These are phyloP conservation scores for Termitomyces sp. DNA, from an alignment of 768 basidiomycete genomes.

Conservation along the genomic window DNA sequence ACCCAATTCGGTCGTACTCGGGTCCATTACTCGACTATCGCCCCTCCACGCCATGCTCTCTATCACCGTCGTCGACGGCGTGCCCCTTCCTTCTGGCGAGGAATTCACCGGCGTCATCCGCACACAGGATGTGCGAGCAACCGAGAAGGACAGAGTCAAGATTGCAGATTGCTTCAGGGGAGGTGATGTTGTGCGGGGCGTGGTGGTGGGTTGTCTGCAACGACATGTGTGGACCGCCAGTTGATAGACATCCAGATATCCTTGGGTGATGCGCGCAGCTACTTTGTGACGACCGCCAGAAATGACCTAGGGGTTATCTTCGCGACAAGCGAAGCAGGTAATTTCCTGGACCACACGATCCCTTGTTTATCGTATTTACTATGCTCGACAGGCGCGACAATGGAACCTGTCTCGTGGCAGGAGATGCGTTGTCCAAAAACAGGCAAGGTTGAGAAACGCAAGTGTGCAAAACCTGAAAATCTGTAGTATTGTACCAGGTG, in stretches of 20 bases:
- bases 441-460: slow-evolving; percentile 74
- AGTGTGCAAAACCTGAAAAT: slow-evolving; percentile 82
- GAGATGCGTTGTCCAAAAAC: slow-evolving; percentile 88
- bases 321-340: slow-evolving; percentile 84
- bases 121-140: slow-evolving; percentile 82
- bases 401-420: slow-evolving; percentile 87
- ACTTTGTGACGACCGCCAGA: slow-evolving; percentile 87
- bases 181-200: slow-evolving; percentile 84
- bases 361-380: neutral
- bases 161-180: slow-evolving; percentile 90
- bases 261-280: slow-evolving; percentile 86
- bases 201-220: slow-evolving; percentile 58
- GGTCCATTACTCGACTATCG: slow-evolving; percentile 77
- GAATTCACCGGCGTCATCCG: slow-evolving; percentile 90
- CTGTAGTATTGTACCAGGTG: slow-evolving; percentile 40
- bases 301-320: slow-evolving; percentile 92
- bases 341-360: slow-evolving; percentile 14
- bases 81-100: slow-evolving; percentile 77
- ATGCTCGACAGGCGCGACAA: slow-evolving; percentile 56
- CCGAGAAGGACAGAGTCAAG: slow-evolving; percentile 87
- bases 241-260: slow-evolving; percentile 58
- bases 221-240: neutral
- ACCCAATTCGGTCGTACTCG: slow-evolving; percentile 75
- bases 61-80: slow-evolving; percentile 84
- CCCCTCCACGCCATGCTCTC: slow-evolving; percentile 81